phyloP scores from a whole-genome alignment of 805 yeast species.

The Debaryomyces prosopidis region DNA sequence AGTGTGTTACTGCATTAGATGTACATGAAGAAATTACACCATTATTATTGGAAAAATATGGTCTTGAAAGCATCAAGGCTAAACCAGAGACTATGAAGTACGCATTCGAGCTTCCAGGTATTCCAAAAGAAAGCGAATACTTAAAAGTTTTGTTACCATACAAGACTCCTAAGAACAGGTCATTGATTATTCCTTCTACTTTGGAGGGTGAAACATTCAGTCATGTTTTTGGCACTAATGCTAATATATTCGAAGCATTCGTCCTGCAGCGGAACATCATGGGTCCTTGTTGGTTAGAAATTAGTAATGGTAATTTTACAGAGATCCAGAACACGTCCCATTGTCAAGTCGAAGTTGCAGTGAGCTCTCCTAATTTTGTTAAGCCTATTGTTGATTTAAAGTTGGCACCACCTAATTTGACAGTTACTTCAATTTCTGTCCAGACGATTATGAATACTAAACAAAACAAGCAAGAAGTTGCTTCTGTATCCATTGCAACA shows the following conservation, averaged over 20 bases:
- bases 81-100: conserved; percentile 75
- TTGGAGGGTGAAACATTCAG: conserved; percentile 74
- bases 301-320: conserved; percentile 61
- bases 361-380: conserved; percentile 49
- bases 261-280: conserved; percentile 78
- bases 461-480: conserved; percentile 81
- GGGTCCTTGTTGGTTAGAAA: conserved; percentile 98
- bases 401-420: conserved; percentile 62
- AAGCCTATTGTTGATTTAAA: conserved; percentile 47
- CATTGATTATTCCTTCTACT: conserved; percentile 55
- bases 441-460: conserved; percentile 78
- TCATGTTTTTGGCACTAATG: conserved; percentile 75
- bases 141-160: conserved; percentile 76
- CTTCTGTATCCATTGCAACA: conserved; percentile 75
- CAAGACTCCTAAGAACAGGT: conserved; percentile 56
- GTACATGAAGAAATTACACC: conserved; percentile 78
- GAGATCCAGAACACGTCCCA: conserved; percentile 68
- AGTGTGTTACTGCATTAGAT: conserved; percentile 54
- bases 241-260: conserved; percentile 80
- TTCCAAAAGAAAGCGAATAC: conserved; percentile 81
- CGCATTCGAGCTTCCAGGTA: conserved; percentile 81
- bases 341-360: conserved; percentile 73
- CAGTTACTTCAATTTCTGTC: conserved; percentile 70
- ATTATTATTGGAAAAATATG: conserved; percentile 60
- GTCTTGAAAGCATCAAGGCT: conserved; percentile 61